Base-by-base conservation (phyloP, 2,329 filamentous ascomycete genomes). In the Alternaria conjuncta region DNA sequence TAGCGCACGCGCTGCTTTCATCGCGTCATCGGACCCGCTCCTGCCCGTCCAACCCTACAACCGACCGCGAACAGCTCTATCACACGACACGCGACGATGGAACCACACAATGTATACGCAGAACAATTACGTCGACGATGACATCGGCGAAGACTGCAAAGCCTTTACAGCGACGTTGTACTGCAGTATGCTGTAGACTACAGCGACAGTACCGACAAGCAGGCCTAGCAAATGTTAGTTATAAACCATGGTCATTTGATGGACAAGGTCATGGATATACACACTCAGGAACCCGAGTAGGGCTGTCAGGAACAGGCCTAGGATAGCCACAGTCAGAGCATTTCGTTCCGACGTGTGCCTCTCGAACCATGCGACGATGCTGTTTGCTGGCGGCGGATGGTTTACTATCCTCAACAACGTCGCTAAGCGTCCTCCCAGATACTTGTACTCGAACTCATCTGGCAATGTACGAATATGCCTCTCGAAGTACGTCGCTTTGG, bases 291-390 rank as follows among this genome's bases (percentile, higher is more conserved):
- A 56, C 0, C 54, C 43, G 2, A 56, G 4, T 4, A 56, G 12
- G 13, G 23, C 43, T 2, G 41, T 56, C 30, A 56, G 11, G 6
- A 56, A 46, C 10, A 56, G 21, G 0, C 54, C 54, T 1, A 56
- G 1, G n/a, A 47, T 20, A 15, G 54, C 54, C 5, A 56, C 13
- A 0, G 54, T 47, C 25, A 56, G 18, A 0, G 26, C 20, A n/a
- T 26, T 36, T 6, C 54, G n/a, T 23, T 36, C 43, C 11, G 43
- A 47, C 6, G 54, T 36, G 3, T 56, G 25, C 3, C 18, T n/a
- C 26, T 56, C 54, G 13, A 56, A 15, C 54, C 54, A 56, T 21
- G 51, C 20, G 20, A 41, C 20, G 20, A 54, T 43, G n/a, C 20
- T 20, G 15, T 43, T 23, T 25, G 18, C 25, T n/a, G 51, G 7